These are phyloP conservation scores for Lentinus brumalis DNA, from an alignment of 768 basidiomycete species.

Conservation along the genomic window DNA sequence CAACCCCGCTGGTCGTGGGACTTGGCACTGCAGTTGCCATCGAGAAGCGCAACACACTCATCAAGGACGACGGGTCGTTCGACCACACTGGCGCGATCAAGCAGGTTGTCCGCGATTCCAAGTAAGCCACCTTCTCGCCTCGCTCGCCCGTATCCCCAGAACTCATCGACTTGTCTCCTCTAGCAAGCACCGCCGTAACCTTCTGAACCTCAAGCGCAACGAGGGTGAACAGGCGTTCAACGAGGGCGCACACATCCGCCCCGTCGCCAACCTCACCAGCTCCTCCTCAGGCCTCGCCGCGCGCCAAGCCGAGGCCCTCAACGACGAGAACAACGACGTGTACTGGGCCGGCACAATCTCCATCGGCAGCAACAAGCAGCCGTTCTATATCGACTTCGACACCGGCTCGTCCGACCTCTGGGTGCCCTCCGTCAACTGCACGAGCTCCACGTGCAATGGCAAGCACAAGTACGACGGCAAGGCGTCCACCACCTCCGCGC, in stretches of 20 bases:
- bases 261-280: slow-evolving; percentile 15
- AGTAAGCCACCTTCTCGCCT: slow-evolving; percentile 27
- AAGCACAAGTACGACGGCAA: slow-evolving; percentile 23
- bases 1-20: slow-evolving; percentile 26
- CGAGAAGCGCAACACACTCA: slow-evolving; percentile 28
- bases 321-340: slow-evolving; percentile 36
- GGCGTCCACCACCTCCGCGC: slow-evolving; percentile 27
- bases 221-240: slow-evolving; percentile 28
- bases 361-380: slow-evolving; percentile 40
- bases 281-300: slow-evolving; percentile 15
- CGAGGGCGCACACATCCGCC: slow-evolving; percentile 34
- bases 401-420: slow-evolving; percentile 34
- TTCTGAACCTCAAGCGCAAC: slow-evolving; percentile 39
- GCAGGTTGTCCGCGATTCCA: slow-evolving; percentile 25
- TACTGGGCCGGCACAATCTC: slow-evolving; percentile 45
- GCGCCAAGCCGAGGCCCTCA: slow-evolving; percentile 37
- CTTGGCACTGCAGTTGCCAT: slow-evolving; percentile 27
- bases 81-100: slow-evolving; percentile 30
- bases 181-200: slow-evolving; percentile 42
- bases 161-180: neutral
- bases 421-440: slow-evolving; percentile 25
- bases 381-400: slow-evolving; percentile 45
- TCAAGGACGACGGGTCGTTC: slow-evolving; percentile 32
- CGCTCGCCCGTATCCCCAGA: neutral
- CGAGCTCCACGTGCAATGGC: slow-evolving; percentile 18